Evolutionary conservation across 768 basidiomycete genomes (phyloP).

Genomic region (Agrocybe pediades): DNA sequence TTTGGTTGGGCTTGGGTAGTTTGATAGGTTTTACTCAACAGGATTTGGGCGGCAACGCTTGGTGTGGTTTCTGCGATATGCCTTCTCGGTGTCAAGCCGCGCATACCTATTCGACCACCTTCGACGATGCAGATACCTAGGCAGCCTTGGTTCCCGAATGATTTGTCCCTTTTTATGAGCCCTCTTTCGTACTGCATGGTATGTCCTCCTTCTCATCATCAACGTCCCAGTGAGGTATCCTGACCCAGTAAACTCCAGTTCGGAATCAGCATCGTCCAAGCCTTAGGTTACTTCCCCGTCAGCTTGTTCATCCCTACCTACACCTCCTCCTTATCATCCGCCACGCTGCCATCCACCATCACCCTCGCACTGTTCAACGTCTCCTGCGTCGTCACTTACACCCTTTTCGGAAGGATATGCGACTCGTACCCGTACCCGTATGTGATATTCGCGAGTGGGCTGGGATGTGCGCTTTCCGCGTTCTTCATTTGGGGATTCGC

Average conservation of each 20-base stretch:
- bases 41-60: conserved; percentile 8
- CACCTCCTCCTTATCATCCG: conserved; percentile 10
- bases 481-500: conserved; percentile 13
- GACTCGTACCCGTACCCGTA: conserved; percentile 14
- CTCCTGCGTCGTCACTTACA: conserved; percentile 3
- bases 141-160: conserved; percentile 8
- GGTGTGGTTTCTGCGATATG: conserved; percentile 5
- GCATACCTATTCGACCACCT: conserved; percentile 1
- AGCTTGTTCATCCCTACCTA: conserved; percentile 10
- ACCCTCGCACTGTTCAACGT: conserved; percentile 9
- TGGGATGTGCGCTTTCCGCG: conserved; percentile 9
- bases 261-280: conserved; percentile 9
- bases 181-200: background rate
- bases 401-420: conserved; percentile 10
- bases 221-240: background rate
- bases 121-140: conserved; percentile 3
- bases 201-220: background rate
- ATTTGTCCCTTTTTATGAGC: background rate
- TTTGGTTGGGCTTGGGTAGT: background rate
- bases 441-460: conserved; percentile 10
- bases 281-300: conserved; percentile 9
- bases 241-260: background rate
- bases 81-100: conserved; percentile 6
- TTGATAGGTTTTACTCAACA: background rate
- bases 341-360: conserved; percentile 8